A percentile compares a stretch with the other conserved stretches of the same genome.
Evolutionary conservation across 2,329 filamentous ascomycete genomes (phyloP).

Genomic region (Fusarium xyrophilum): DNA sequence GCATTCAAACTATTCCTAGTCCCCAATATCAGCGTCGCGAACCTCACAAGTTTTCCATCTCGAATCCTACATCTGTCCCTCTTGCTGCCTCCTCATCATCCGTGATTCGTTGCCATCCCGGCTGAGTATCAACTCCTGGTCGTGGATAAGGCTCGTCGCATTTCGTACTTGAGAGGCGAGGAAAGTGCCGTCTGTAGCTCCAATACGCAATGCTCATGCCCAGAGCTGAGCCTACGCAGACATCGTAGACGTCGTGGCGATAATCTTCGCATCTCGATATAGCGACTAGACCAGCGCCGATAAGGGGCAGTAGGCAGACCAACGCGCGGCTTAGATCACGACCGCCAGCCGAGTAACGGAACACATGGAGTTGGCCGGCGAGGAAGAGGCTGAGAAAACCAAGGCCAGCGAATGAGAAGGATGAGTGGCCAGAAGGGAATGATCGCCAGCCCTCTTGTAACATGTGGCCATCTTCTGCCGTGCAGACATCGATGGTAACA

Average conservation of each 20-base stretch:
- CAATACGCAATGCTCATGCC: conserved; percentile 68
- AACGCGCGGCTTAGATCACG: conserved; percentile 64
- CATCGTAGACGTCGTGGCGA: conserved; percentile 74
- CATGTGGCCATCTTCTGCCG: conserved; percentile 69
- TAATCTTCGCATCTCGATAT: conserved; percentile 75
- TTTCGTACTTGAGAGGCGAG: conserved; percentile 56
- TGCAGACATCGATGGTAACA: conserved; percentile 74
- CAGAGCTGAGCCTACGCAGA: conserved; percentile 66
- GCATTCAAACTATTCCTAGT: conserved; percentile 37
- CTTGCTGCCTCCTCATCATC: conserved; percentile 61
- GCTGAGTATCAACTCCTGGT: conserved; percentile 48
- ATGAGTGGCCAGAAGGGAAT: conserved; percentile 82
- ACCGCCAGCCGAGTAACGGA: conserved; percentile 52
- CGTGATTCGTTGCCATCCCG: conserved; percentile 54
- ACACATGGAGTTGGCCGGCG: conserved; percentile 70
- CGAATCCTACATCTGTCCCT: conserved; percentile 49
- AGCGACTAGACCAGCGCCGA: conserved; percentile 71
- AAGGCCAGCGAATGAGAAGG: conserved; percentile 79
- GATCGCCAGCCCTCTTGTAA: conserved; percentile 85
- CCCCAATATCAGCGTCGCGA: conserved; percentile 38
- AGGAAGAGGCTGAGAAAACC: conserved; percentile 76
- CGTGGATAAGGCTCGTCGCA: conserved; percentile 66
- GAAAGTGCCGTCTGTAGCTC: conserved; percentile 72
- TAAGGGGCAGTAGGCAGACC: conserved; percentile 63
- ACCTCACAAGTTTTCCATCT: conserved; percentile 43